These are phyloP conservation scores for Aspergillus coremiiformis DNA, from an alignment of 495 filamentous ascomycete genomes.

Conservation along the genomic window DNA sequence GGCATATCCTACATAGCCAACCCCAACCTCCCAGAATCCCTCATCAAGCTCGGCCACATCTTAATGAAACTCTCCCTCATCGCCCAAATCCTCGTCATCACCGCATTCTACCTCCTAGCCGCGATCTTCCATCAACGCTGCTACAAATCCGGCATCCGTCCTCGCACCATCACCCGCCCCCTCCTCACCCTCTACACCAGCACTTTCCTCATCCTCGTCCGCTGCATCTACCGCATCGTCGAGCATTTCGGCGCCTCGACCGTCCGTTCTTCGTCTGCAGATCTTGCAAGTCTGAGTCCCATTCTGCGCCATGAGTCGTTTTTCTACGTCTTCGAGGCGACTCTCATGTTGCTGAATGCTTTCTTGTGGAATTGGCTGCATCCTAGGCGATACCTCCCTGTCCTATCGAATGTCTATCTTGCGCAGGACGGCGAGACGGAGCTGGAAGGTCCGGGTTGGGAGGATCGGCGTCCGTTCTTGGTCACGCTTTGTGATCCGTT, in stretches of 20 bases:
- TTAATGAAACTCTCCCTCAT: slow-evolving; percentile 52
- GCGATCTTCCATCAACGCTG: slow-evolving; percentile 49
- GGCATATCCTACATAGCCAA: slow-evolving; percentile 50
- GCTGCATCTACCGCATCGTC: slow-evolving; percentile 53
- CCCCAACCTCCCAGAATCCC: slow-evolving; percentile 24
- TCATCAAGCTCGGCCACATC: slow-evolving; percentile 38
- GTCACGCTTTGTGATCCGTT: neutral
- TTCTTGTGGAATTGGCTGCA: slow-evolving; percentile 47
- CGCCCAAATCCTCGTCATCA: slow-evolving; percentile 50
- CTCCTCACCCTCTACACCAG: slow-evolving; percentile 51
- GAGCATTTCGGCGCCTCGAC: slow-evolving; percentile 42
- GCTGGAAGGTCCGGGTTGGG: slow-evolving; percentile 32
- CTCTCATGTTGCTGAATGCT: slow-evolving; percentile 49
- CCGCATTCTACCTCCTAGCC: slow-evolving; percentile 46
- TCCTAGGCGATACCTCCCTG: slow-evolving; percentile 48
- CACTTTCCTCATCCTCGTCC: slow-evolving; percentile 42
- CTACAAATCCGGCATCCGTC: slow-evolving; percentile 34
- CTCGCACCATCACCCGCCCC: slow-evolving; percentile 39
- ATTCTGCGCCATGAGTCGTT: slow-evolving; percentile 55
- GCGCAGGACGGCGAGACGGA: slow-evolving; percentile 50
- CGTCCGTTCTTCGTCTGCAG: slow-evolving; percentile 8
- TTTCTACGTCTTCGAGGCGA: slow-evolving; percentile 58
- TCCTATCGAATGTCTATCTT: slow-evolving; percentile 46
- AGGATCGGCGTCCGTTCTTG: neutral
- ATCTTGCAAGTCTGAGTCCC: slow-evolving; percentile 30